Base-by-base conservation (phyloP, 2,329 filamentous ascomycete species). In the Sporothrix pallida region DNA sequence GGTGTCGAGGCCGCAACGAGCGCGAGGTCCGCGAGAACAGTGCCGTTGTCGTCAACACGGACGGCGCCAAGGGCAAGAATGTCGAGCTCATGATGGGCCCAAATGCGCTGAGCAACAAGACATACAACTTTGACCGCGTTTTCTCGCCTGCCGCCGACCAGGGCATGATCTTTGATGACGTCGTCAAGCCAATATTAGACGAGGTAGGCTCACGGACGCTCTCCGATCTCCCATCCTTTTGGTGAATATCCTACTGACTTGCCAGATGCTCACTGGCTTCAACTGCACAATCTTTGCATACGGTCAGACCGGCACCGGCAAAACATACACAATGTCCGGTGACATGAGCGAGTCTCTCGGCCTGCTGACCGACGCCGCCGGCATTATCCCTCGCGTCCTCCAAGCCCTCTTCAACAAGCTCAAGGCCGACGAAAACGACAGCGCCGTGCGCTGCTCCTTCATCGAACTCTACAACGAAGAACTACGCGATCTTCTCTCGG, bases 281-380 rank as follows among this genome's bases (percentile, higher is more conserved):
- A 99, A 99, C 82, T 99, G 96, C 83, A 99, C 96, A 5, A 97
- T 99, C 75, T 99, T 99, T 79, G 96, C 96, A 48, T 99, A 99
- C 81, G 96, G 96, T 37, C 96, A 99, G 82, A 99, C 96, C 0
- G 96, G 96, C 62, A 99, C 96, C 0, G 96, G 96, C 78, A 99
- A 99, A 82, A 99, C 96, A 15, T 99, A 99, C 82, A 99, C 96
- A 31, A 99, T 99, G 96, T 97, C 95, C 0, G 96, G 96, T 72
- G 95, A 99, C 81, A 98, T 99, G 90, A 93, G 89, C 15, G 93
- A 98, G 78, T 93, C 90, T 0, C 83, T 94, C 52, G 94, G 95
- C 1, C 90, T 97, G 74, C 86, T 97, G 15, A 95, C 95, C 0
- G 96, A 98, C 80, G 92, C 91, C 54, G 96, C 97, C 42, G 96